phyloP scores from a whole-genome alignment of 495 filamentous ascomycete species.

The Pyrenula aspistea region DNA sequence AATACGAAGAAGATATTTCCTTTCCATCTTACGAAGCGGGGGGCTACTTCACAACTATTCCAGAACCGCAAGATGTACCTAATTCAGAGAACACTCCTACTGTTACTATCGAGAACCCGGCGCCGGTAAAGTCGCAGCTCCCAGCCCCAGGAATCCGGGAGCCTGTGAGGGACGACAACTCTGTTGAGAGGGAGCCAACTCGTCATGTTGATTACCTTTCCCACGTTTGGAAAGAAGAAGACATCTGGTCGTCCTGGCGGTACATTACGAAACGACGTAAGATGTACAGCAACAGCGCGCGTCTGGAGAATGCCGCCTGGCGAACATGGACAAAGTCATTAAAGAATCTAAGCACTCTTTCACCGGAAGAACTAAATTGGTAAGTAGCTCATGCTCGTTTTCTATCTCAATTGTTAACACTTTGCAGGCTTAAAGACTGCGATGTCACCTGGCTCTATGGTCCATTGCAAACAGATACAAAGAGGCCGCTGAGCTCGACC shows the following conservation, averaged over 20 bases:
- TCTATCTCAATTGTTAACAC: conserved; percentile 8
- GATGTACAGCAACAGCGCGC: conserved; percentile 65
- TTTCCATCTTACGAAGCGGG: conserved; percentile 46
- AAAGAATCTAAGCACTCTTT: conserved; percentile 71
- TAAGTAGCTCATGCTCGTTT: conserved; percentile 26
- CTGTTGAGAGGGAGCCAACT: conserved; percentile 64
- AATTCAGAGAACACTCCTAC: conserved; percentile 5
- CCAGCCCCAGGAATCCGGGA: conserved; percentile 27
- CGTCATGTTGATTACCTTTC: conserved; percentile 94
- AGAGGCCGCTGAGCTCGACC: conserved; percentile 21
- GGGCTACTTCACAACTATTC: conserved; percentile 6
- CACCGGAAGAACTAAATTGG: conserved; percentile 85
- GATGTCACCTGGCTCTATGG: conserved; percentile 98
- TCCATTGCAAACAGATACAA: conserved; percentile 62
- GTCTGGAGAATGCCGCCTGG: conserved; percentile 96
- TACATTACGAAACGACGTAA: conserved; percentile 71
- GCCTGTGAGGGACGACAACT: conserved; percentile 57
- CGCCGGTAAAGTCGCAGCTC: conserved; percentile 10
- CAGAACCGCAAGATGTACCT: conserved; percentile 1
- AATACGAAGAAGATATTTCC: conserved; percentile 39
- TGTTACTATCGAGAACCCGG: neutral
- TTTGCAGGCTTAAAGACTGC: conserved; percentile 79
- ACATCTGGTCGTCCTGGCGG: conserved; percentile 96
- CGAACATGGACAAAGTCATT: conserved; percentile 93
- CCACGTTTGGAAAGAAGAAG: conserved; percentile 90